Evolutionary conservation across 2,329 filamentous ascomycete species (phyloP).

Genomic region (Fusarium subtropicale): DNA sequence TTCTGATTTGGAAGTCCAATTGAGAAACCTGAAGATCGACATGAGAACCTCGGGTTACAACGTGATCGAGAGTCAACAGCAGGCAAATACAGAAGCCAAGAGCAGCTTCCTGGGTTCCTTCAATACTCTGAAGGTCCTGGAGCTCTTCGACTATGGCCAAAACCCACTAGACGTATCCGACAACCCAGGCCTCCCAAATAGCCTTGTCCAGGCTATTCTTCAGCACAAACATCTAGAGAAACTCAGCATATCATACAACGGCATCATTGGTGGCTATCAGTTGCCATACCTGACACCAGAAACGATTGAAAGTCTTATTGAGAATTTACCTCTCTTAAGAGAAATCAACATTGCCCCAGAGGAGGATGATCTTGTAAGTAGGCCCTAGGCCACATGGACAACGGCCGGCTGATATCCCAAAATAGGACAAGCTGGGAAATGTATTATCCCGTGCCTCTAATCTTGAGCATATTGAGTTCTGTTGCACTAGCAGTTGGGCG

Average conservation of each 20-base stretch:
- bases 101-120: neutral
- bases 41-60: neutral
- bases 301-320: constrained; percentile 15
- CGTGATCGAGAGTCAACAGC: neutral
- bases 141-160: neutral
- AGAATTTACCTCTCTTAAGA: constrained; percentile 19
- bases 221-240: constrained; percentile 20
- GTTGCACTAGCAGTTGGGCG: neutral
- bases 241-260: constrained; percentile 14
- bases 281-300: constrained; percentile 24
- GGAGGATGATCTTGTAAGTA: constrained; percentile 15
- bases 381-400: fast-evolving
- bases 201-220: constrained; percentile 23
- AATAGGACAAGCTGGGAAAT: constrained; percentile 21
- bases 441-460: neutral
- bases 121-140: neutral
- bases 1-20: neutral
- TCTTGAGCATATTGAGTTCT: neutral
- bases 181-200: constrained; percentile 12
- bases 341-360: constrained; percentile 25
- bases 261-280: neutral
- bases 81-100: neutral
- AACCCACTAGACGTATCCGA: neutral
- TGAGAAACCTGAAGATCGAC: neutral
- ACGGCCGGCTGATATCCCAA: neutral